Percentiles rank a stretch among this genome's conserved stretches.
phyloP scores from a whole-genome alignment of 305 asterid species.

The Solanum hybrid region DNA sequence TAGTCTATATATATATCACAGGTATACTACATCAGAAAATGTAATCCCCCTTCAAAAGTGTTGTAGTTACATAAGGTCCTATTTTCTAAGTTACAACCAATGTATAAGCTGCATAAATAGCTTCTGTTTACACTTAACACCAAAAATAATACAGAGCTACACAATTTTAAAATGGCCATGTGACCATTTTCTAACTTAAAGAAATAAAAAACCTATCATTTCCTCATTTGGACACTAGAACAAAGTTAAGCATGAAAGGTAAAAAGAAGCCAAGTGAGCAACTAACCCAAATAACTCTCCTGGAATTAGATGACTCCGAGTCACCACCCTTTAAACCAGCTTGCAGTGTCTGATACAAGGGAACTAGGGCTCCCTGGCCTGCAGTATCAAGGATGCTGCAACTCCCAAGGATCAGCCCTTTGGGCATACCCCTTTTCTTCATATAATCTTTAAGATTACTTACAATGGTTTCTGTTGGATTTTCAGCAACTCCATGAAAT shows the following conservation, averaged over 20 bases:
- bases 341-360: constrained; percentile 72
- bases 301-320: constrained; percentile 27
- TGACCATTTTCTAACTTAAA: not conserved
- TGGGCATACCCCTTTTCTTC: constrained; percentile 60
- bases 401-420: constrained; percentile 80
- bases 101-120: not conserved
- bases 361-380: constrained; percentile 81
- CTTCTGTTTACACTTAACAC: not conserved
- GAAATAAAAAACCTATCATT: not conserved
- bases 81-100: not conserved
- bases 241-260: not conserved
- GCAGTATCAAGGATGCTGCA: constrained; percentile 91
- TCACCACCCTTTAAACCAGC: constrained; percentile 44
- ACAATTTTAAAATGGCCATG: not conserved
- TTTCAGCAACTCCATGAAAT: constrained; percentile 90
- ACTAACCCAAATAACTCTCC: constrained; percentile 75
- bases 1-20: not conserved
- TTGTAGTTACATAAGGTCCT: not conserved
- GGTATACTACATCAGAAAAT: not conserved
- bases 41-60: not conserved
- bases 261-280: constrained; percentile 6
- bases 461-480: constrained; percentile 89
- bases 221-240: not conserved
- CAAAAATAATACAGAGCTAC: not conserved
- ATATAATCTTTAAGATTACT: constrained; percentile 59